phyloP scores from a whole-genome alignment of 768 basidiomycete species.

The Pleurotus giganteus region DNA sequence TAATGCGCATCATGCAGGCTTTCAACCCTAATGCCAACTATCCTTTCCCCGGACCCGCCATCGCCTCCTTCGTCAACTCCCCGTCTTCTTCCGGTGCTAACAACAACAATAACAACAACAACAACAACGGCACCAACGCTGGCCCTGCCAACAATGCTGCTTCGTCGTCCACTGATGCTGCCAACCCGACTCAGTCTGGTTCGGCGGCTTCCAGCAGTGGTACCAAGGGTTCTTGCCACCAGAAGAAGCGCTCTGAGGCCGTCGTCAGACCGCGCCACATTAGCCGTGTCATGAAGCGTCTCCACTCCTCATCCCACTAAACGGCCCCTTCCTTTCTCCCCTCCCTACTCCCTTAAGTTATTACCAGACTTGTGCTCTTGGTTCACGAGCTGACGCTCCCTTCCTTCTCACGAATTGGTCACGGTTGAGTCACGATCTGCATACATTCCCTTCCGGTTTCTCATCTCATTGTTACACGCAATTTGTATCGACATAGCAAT shows the following conservation, averaged over 20 bases:
- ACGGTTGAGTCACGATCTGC: not conserved
- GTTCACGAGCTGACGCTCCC: not conserved
- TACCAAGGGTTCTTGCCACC: conserved; percentile 17
- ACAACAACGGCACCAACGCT: conserved; percentile 1
- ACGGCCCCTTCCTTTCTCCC: not conserved
- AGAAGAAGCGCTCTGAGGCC: conserved; percentile 15
- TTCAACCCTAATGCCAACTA: conserved; percentile 32
- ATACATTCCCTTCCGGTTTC: not conserved
- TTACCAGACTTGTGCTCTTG: not conserved
- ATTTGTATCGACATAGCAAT: conserved; percentile 1
- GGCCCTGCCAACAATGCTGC: conserved; percentile 4
- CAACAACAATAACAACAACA: conserved; percentile 5
- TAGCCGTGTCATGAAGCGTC: conserved; percentile 25
- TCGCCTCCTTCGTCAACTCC: conserved; percentile 28
- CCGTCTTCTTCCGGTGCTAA: conserved; percentile 2
- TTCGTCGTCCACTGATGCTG: not conserved
- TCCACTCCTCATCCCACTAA: not conserved
- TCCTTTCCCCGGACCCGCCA: conserved; percentile 50
- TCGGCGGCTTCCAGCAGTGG: conserved; percentile 13
- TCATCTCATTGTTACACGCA: not conserved
- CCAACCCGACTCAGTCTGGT: conserved; percentile 13
- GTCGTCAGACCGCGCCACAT: conserved; percentile 22
- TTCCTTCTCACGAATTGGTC: not conserved
- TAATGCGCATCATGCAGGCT: conserved; percentile 15
- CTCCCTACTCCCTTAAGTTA: not conserved